A percentile compares a stretch with the other conserved stretches of the same genome.
Evolutionary conservation across 345 rosid species (phyloP).

Genomic region (Kernera saxatilis): DNA sequence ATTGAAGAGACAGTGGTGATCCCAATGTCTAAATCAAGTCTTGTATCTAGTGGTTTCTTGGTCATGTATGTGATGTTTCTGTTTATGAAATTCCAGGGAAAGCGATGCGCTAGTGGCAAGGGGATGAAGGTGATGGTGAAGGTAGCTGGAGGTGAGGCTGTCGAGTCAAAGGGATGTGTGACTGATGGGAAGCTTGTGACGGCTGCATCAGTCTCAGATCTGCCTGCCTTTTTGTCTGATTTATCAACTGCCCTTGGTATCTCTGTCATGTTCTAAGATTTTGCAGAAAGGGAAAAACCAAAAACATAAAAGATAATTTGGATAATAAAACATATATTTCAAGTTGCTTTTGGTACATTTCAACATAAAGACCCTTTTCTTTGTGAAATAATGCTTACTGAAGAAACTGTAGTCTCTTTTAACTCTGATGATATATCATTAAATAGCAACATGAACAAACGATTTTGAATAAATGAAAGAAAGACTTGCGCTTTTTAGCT

Average conservation of each 20-base stretch:
- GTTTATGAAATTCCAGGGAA: slow-evolving; percentile 17
- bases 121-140: slow-evolving; percentile 44
- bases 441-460: background rate
- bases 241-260: slow-evolving; percentile 34
- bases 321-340: background rate
- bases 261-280: slow-evolving; percentile 31
- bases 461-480: background rate
- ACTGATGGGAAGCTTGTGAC: slow-evolving; percentile 43
- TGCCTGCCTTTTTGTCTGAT: slow-evolving; percentile 36
- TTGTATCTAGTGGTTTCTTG: background rate
- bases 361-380: no score
- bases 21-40: background rate
- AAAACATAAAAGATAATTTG: background rate
- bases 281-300: background rate
- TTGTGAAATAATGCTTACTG: no score
- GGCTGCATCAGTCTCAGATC: slow-evolving; percentile 38
- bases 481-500: background rate
- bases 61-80: background rate
- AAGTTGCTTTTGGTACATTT: no score
- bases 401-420: background rate
- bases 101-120: slow-evolving; percentile 30
- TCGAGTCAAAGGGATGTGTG: slow-evolving; percentile 32
- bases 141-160: slow-evolving; percentile 42
- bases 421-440: background rate
- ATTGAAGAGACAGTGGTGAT: background rate